Evolutionary conservation across 1,284 basidiomycete genomes (phyloP), one percentile per base, ranked within the genome.

Genomic region (Cutaneotrichosporon cyanovorans): DNA sequence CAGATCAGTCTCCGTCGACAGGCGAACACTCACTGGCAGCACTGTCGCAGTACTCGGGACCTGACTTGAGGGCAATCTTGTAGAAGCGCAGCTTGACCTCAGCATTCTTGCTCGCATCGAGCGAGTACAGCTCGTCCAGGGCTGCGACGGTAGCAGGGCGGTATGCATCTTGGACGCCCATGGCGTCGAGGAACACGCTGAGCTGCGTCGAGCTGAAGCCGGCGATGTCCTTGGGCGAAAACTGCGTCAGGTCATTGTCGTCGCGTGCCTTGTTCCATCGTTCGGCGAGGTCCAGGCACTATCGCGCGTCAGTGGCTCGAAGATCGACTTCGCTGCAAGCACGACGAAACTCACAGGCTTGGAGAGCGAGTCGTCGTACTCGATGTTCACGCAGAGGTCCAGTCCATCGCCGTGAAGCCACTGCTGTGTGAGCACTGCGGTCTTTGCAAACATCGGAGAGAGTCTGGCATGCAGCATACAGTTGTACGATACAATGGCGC

Each of bases 401-500:
- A 77, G 55, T 1, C 90, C 89, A 65, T 85, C 83, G 34, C 91
- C 91, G 60, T 85, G 80, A 37, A 95, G 74, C 91, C 91, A 96
- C 35, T 67, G 35, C n/a, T n/a, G n/a, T n/a, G n/a, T n/a, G n/a
- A n/a, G n/a, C n/a, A n/a, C n/a, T 1, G n/a, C 8, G 9, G 30
- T 57, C 35, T 59, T n/a, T n/a, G n/a, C n/a, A n/a, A n/a, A n/a
- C n/a, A n/a, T n/a, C n/a, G n/a, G n/a, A n/a, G n/a, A n/a, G n/a
- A n/a, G n/a, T n/a, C n/a, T n/a, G n/a, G n/a, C n/a, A n/a, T n/a
- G n/a, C n/a, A n/a, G n/a, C n/a, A n/a, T n/a, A n/a, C n/a, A n/a
- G n/a, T n/a, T n/a, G n/a, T n/a, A n/a, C n/a, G n/a, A n/a, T n/a
- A n/a, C n/a, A n/a, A n/a, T n/a, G n/a, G n/a, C n/a, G n/a, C n/a